Base-by-base conservation (phyloP, 106 monocot genomes). In the Ottelia alismoides region DNA sequence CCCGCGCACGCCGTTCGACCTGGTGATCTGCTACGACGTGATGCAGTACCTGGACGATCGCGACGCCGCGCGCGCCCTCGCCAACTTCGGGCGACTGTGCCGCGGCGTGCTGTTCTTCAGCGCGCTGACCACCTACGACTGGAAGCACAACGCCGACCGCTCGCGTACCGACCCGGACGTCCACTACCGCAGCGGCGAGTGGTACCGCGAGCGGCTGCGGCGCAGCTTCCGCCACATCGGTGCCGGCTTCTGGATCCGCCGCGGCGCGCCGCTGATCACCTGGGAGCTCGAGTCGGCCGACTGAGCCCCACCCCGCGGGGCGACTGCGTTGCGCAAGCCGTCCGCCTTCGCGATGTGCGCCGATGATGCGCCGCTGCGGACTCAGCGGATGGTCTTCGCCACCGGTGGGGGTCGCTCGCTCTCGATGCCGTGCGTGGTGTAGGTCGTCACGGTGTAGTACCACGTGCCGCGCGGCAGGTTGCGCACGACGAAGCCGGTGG, bases 311-410 rank as follows among this genome's bases (percentile, higher is more conserved):
- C 35, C 9, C 35, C 35, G n/a, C n/a, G n/a, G n/a, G n/a, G n/a
- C n/a, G n/a, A n/a, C n/a, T n/a, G n/a, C n/a, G n/a, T n/a, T n/a
- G n/a, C n/a, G n/a, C n/a, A n/a, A n/a, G n/a, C n/a, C 45, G 49
- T 96, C 89, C 74, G 96, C 89, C 44, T 85, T 88, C 25, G 88
- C 89, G 60, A 63, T 96, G 57, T 96, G 96, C 72, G 96, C 96
- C 6, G 96, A 88, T 62, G 88, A 89, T 61, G 89, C 88, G 68
- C 88, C 88, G 72, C 88, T 89, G 71, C 88, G 96, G 46, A 88
- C 89, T 12, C 96, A 96, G 45, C 78, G 76, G 17, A 63, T 96
- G 67, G 78, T 96, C 57, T 88, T 89, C 74, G 81, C 96, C 56
- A 88, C 89, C 40, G 89, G 88, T 10, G 96, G n/a, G n/a, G n/a